These are phyloP conservation scores for Lactarius evosmus DNA, from an alignment of 768 basidiomycete genomes.

Conservation along the genomic window DNA sequence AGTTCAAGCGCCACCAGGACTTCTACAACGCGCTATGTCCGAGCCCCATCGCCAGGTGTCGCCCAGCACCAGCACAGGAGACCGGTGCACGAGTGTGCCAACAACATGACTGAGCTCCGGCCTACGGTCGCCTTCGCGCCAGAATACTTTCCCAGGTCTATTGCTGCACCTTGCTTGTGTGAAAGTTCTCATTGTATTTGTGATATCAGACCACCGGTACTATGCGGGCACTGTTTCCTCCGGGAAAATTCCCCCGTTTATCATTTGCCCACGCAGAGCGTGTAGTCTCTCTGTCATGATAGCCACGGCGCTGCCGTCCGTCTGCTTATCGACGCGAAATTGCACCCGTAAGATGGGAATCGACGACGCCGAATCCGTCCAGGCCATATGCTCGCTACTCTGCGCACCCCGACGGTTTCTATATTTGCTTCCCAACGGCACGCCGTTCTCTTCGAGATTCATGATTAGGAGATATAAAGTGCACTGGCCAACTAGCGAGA, in stretches of 20 bases:
- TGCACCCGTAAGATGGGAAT: conserved; percentile 4
- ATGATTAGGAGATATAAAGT: background rate
- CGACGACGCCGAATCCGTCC: background rate
- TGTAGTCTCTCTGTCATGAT: background rate
- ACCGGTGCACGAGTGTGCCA: background rate
- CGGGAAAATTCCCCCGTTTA: background rate
- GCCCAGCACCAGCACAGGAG: background rate
- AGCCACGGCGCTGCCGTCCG: background rate
- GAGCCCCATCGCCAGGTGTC: too few relatives aligned
- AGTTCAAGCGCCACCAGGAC: background rate
- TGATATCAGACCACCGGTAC: background rate
- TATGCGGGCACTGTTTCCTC: background rate
- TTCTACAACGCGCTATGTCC: background rate
- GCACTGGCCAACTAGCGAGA: background rate
- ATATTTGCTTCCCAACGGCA: background rate
- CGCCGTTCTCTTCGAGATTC: background rate
- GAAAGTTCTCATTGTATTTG: background rate
- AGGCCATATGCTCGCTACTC: background rate
- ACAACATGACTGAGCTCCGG: background rate
- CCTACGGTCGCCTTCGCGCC: background rate
- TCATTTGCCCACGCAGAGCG: background rate
- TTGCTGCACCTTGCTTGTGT: background rate
- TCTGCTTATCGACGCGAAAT: background rate
- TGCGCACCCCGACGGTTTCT: background rate
- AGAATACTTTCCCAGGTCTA: background rate